phyloP scores from a whole-genome alignment of 345 rosid genomes.

The Reutealis trisperma region DNA sequence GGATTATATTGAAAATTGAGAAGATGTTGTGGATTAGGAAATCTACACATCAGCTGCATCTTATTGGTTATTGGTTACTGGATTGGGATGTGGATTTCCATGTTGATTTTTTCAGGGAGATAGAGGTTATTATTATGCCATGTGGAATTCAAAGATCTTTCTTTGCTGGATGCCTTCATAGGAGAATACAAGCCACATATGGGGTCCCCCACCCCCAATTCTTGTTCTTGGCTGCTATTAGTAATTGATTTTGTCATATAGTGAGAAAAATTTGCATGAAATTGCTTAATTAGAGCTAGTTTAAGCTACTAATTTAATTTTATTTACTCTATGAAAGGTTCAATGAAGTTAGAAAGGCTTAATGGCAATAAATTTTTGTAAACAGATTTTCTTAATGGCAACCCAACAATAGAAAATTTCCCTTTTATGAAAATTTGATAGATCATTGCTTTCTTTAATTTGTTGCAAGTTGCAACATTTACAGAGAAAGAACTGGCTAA shows the following conservation, averaged over 20 bases:
- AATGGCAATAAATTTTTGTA: no score
- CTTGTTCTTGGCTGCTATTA: no score
- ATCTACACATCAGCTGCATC: slow-evolving; percentile 46
- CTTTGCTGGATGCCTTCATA: slow-evolving; percentile 1
- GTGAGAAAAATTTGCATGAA: background rate
- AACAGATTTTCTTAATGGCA: no score
- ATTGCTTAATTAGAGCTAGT: background rate
- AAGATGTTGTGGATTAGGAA: slow-evolving; percentile 45
- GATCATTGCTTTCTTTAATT: no score
- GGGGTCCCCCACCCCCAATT: no score
- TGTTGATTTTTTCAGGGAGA: slow-evolving; percentile 27
- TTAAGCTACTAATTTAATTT: background rate
- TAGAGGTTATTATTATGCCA: slow-evolving; percentile 42
- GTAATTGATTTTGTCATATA: no score
- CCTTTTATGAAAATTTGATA: no score
- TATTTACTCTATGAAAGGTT: no score
- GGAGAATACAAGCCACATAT: slow-evolving; percentile 5
- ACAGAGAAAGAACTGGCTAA: background rate
- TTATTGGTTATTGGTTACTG: slow-evolving; percentile 55
- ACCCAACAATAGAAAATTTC: no score
- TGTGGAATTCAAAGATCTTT: slow-evolving; percentile 39
- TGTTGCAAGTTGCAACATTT: no score
- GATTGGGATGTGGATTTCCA: slow-evolving; percentile 45
- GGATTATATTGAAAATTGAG: slow-evolving; percentile 37
- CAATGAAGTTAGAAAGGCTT: no score